Evolutionary conservation across 2,329 filamentous ascomycete species (phyloP).

Genomic region (Microdochium bolleyi): DNA sequence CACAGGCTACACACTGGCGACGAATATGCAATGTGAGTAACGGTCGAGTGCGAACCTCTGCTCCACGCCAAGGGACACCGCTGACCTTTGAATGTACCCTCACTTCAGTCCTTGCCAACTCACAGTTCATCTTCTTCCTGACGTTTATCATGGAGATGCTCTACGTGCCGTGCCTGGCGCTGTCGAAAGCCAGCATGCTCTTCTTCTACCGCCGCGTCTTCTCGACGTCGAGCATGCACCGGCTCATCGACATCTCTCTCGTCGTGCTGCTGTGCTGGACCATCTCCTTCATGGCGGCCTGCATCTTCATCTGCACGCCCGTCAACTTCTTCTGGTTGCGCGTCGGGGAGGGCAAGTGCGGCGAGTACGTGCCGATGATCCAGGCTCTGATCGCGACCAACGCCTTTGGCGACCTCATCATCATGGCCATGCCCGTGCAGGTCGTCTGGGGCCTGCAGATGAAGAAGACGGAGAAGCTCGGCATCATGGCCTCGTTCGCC

Average conservation of each 20-base stretch:
- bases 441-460: slow-evolving; percentile 29
- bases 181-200: slow-evolving; percentile 11
- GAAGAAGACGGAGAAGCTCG: slow-evolving; percentile 24
- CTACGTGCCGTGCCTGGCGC: slow-evolving; percentile 10
- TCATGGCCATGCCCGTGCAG: slow-evolving; percentile 27
- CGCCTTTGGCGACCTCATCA: slow-evolving; percentile 25
- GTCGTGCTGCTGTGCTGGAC: slow-evolving; percentile 15
- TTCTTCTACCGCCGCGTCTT: slow-evolving; percentile 12
- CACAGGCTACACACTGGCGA: slow-evolving; percentile 7
- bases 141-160: slow-evolving; percentile 9
- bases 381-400: slow-evolving; percentile 28
- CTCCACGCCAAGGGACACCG: background rate
- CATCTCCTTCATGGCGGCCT: slow-evolving; percentile 14
- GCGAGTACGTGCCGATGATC: slow-evolving; percentile 25
- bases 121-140: slow-evolving; percentile 10
- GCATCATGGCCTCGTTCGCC: slow-evolving; percentile 25
- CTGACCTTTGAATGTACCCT: background rate
- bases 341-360: slow-evolving; percentile 15
- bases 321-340: slow-evolving; percentile 12
- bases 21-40: slow-evolving; percentile 8
- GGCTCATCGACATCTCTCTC: slow-evolving; percentile 14
- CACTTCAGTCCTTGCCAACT: slow-evolving; percentile 6
- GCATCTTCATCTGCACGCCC: slow-evolving; percentile 20
- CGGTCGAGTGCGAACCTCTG: too few relatives aligned
- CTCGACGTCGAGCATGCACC: slow-evolving; percentile 6